Conservation (phyloP, 495 filamentous ascomycete genomes). For the Podospora appendiculata region DNA sequence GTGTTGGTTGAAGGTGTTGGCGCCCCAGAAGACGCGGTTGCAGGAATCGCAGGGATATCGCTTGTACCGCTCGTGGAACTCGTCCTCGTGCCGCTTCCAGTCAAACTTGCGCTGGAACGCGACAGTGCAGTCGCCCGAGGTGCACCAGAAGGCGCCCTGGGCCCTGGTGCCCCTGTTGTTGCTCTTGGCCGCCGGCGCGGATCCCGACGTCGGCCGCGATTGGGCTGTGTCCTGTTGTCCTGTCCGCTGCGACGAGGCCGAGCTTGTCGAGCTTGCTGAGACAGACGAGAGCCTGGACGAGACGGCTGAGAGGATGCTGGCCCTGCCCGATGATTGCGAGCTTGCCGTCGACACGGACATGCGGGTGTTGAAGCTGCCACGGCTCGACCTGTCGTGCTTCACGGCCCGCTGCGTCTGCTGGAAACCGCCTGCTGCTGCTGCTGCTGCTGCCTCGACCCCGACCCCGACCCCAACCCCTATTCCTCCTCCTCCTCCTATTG, state of each 20-base stretch:
- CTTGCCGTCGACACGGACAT: slow-evolving; percentile 30
- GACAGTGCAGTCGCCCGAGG: slow-evolving; percentile 34
- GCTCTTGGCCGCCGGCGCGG: slow-evolving; percentile 9
- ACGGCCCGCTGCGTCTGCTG: slow-evolving; percentile 1
- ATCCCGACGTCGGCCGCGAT: slow-evolving; percentile 3
- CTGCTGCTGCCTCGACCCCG: slow-evolving; percentile 3
- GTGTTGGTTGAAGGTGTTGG: slow-evolving; percentile 44
- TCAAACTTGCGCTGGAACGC: slow-evolving; percentile 45
- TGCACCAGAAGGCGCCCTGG: slow-evolving; percentile 41
- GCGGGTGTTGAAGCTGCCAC: slow-evolving; percentile 10
- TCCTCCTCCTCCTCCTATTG: background rate
- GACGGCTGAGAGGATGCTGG: slow-evolving; percentile 19
- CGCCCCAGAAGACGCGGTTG: slow-evolving; percentile 43
- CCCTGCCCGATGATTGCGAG: slow-evolving; percentile 25
- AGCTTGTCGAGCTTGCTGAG: slow-evolving; percentile 18
- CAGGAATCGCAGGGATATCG: slow-evolving; percentile 42
- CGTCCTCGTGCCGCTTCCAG: slow-evolving; percentile 46
- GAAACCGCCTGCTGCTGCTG: slow-evolving; percentile 7
- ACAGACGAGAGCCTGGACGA: too few relatives aligned
- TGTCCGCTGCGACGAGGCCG: slow-evolving; percentile 17
- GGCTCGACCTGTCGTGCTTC: slow-evolving; percentile 2
- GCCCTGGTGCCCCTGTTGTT: slow-evolving; percentile 22
- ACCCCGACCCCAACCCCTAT: slow-evolving; percentile 6
- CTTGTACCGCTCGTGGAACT: slow-evolving; percentile 44
- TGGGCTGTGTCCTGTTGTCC: slow-evolving; percentile 7